phyloP scores from a whole-genome alignment of 768 basidiomycete genomes.

The Amanita fuliginea region DNA sequence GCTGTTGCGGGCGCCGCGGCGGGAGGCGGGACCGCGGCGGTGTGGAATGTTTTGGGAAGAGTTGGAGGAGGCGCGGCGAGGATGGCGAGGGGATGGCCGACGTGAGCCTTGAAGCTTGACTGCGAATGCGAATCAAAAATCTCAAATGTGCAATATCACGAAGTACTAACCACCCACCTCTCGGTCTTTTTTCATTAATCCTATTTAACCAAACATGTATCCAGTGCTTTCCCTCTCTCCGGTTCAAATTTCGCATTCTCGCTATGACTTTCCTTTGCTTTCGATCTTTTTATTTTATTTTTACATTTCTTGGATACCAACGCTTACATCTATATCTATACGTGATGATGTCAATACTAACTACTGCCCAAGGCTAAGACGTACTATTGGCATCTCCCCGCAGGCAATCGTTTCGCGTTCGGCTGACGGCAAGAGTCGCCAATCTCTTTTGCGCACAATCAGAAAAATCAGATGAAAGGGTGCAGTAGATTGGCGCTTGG shows the following conservation, averaged over 20 bases:
- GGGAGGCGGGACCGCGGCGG: slow-evolving; percentile 33
- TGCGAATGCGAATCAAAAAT: background rate
- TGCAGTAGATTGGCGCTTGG: too few species aligned
- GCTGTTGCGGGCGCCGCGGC: slow-evolving; percentile 5
- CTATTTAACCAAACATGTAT: background rate
- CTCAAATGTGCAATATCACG: background rate
- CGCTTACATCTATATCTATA: too few species aligned
- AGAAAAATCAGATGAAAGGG: too few species aligned
- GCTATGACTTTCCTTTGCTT: too few species aligned
- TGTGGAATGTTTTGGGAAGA: slow-evolving; percentile 63
- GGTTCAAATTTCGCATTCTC: too few species aligned
- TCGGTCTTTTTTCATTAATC: background rate
- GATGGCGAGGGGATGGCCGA: slow-evolving; percentile 71
- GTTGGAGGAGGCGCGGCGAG: slow-evolving; percentile 69
- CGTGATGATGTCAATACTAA: too few species aligned
- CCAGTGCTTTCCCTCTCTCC: background rate
- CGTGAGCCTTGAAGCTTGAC: slow-evolving; percentile 18
- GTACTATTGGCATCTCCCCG: too few species aligned
- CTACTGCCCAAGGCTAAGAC: too few species aligned
- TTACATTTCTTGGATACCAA: too few species aligned
- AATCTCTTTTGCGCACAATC: background rate
- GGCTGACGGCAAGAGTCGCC: background rate
- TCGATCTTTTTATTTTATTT: too few species aligned
- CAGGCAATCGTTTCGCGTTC: background rate
- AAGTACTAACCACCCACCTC: too few species aligned